Evolutionary conservation across 305 asterid genomes (phyloP), one percentile per base, ranked within the genome.

Genomic region (Fraxinus greggii): DNA sequence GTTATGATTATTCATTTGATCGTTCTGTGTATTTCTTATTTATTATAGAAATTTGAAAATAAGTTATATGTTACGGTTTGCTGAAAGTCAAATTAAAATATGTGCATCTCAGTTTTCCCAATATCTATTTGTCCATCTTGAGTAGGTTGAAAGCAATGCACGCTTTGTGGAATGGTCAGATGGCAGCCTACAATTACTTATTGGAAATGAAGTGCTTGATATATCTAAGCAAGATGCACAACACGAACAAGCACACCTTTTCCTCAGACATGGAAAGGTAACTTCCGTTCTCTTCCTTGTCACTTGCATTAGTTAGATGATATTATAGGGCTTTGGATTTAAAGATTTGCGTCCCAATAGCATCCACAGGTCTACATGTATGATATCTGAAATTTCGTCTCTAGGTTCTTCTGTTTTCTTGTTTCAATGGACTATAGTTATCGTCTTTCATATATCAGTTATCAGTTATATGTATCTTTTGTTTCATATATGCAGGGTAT

Each of bases 161-260:
- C 94, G 95, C 72, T 90, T 92, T 85, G 97, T 92, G 88, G 90
- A 89, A 73, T 92, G 97, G 97, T 92, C 97, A 63, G 97, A 92
- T 90, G 95, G 97, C 54, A 91, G 95, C 89, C 79, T 90, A 77
- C 97, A 92, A 84, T 87, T 97, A 81, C 90, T 91, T 83, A 92
- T 97, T 81, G 99, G 99, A 83, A 97, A 92, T 87, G 99, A 97
- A 92, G 98, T 94, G 86, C 98, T 97, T 79, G 98, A 97, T 87
- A 95, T 93, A 87, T 94, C 98, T 74, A 88, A 88, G 90, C 99
- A 94, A 87, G 98, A 93, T 88, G 94, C 98, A 24, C 97, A 91
- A 80, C 98, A 97, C 72, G 99, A 97, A 82, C 98, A 94, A 79
- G 89, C 98, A 74, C 98, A 97, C 88, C 98, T 97, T 84, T 97